Evolutionary conservation across 1,139 yeast genomes (phyloP).

Genomic region (Pichia inconspicua): DNA sequence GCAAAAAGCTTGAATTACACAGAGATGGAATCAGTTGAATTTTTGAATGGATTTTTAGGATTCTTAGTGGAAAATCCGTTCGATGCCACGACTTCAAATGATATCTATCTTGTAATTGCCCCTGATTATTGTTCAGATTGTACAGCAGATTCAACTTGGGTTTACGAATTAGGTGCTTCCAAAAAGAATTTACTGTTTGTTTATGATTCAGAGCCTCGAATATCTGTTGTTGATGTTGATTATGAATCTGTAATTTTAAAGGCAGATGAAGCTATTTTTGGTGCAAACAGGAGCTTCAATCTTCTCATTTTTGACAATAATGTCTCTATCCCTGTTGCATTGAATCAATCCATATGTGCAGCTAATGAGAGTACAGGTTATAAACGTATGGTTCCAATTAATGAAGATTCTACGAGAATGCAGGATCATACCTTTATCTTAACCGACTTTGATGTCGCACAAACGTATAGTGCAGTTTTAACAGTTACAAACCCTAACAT

Average conservation of each 20-base stretch:
- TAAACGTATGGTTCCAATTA: conserved; percentile 28
- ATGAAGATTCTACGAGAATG: conserved; percentile 15
- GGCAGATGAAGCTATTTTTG: conserved; percentile 12
- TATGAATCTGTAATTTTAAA: conserved; percentile 57
- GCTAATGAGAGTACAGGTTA: conserved; percentile 31
- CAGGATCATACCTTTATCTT: conserved; percentile 26
- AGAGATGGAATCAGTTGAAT: conserved; percentile 20
- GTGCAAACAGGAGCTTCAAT: conserved; percentile 28
- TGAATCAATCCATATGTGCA: conserved; percentile 71
- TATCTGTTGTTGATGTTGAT: conserved; percentile 66
- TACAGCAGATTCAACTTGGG: conserved; percentile 36
- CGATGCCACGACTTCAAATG: conserved; percentile 19
- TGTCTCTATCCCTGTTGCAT: conserved; percentile 32
- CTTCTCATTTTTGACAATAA: conserved; percentile 42
- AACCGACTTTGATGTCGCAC: conserved; percentile 51
- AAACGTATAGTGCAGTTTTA: conserved; percentile 60
- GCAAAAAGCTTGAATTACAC: conserved; percentile 30
- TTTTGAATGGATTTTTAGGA: conserved; percentile 48
- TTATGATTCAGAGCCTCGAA: conserved; percentile 57
- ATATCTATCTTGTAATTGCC: conserved; percentile 42
- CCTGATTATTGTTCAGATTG: conserved; percentile 34
- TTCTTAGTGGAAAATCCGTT: conserved; percentile 40
- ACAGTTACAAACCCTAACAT: conserved; percentile 39
- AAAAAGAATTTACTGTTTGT: conserved; percentile 59
- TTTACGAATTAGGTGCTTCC: conserved; percentile 64